These are phyloP conservation scores for Saccharomycopsis schoenii DNA, from an alignment of 805 yeast genomes.

Conservation along the genomic window DNA sequence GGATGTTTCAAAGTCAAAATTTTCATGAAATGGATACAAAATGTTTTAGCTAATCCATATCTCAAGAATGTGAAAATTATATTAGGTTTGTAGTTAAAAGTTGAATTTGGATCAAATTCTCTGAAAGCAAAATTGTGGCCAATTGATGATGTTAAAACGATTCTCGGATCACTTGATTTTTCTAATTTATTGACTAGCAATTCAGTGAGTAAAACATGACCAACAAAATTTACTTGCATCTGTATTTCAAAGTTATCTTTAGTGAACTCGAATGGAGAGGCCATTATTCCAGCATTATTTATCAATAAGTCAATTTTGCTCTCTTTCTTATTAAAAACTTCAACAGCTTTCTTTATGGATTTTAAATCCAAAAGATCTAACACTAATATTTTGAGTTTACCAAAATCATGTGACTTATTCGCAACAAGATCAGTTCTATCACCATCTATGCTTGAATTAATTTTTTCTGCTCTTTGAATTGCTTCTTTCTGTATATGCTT, in stretches of 20 bases:
- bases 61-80: conserved; percentile 67
- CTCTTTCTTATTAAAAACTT: conserved; percentile 32
- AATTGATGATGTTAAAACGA: conserved; percentile 54
- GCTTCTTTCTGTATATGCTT: conserved; percentile 50
- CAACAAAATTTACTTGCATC: conserved; percentile 65
- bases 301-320: conserved; percentile 48
- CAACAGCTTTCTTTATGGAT: conserved; percentile 32
- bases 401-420: conserved; percentile 27
- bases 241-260: conserved; percentile 70
- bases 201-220: conserved; percentile 65
- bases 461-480: conserved; percentile 1
- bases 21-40: conserved; percentile 64
- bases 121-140: conserved; percentile 48
- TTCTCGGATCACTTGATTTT: conserved; percentile 25
- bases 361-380: conserved; percentile 41
- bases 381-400: conserved; percentile 43
- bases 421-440: neutral
- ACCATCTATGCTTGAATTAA: neutral
- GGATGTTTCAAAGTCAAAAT: conserved; percentile 60
- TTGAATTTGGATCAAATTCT: conserved; percentile 37
- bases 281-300: conserved; percentile 77
- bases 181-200: conserved; percentile 30
- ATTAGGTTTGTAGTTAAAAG: conserved; percentile 52
- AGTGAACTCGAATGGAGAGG: conserved; percentile 56
- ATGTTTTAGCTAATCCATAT: conserved; percentile 68